Percentiles rank a stretch among this genome's conserved stretches.
phyloP scores from a whole-genome alignment of 345 rosid species.

The Sonneratia caseolaris region DNA sequence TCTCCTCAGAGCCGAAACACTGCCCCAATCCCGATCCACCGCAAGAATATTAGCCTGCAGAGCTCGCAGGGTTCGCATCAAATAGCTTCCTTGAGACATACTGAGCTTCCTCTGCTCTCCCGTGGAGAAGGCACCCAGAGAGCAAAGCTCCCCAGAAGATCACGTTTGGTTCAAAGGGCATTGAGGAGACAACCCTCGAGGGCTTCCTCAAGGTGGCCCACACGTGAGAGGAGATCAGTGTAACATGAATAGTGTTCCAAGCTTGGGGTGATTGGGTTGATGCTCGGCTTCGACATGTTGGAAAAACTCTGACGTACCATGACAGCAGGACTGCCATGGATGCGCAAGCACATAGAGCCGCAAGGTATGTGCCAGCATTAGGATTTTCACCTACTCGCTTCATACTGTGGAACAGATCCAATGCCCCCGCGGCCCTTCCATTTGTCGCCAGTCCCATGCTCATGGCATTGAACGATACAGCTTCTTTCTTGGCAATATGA shows the following conservation, averaged over 20 bases:
- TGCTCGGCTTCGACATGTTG: conserved; percentile 18
- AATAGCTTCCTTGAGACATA: too few species aligned
- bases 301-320: conserved; percentile 23
- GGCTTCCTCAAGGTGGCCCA: conserved; percentile 32
- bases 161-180: too few species aligned
- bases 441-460: conserved; percentile 38
- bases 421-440: conserved; percentile 27
- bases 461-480: conserved; percentile 35
- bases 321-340: conserved; percentile 28
- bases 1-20: too few species aligned
- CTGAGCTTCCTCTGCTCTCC: too few species aligned
- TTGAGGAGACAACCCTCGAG: conserved; percentile 8
- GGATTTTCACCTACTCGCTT: conserved; percentile 18
- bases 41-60: too few species aligned
- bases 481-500: conserved; percentile 25
- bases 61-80: too few species aligned
- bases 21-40: too few species aligned
- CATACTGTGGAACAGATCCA: conserved; percentile 23
- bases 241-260: conserved; percentile 40
- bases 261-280: conserved; percentile 12
- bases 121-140: too few species aligned
- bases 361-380: conserved; percentile 32
- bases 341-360: conserved; percentile 32
- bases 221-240: conserved; percentile 34
- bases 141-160: too few species aligned